Conservation (phyloP, 495 filamentous ascomycete species). For the Penicillium flavigenum region DNA sequence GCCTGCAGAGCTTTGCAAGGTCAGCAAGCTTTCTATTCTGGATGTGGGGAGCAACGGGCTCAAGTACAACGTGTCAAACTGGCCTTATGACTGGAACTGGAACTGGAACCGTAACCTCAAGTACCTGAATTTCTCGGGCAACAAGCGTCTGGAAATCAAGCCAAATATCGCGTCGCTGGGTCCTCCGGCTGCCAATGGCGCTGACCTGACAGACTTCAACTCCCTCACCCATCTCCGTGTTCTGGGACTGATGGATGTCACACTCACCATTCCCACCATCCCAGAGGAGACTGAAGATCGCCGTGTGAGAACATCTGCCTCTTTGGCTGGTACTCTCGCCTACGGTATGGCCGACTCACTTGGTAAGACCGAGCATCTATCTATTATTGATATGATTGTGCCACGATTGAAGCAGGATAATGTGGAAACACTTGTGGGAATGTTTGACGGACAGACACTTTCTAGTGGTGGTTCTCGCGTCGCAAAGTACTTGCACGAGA, state of each 20-base stretch:
- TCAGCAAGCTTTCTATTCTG: conserved; percentile 82
- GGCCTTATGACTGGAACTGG: conserved; percentile 99
- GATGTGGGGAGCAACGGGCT: conserved; percentile 96
- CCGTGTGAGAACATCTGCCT: conserved; percentile 92
- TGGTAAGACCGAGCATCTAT: conserved; percentile 88
- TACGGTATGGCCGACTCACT: conserved; percentile 99
- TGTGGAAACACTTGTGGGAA: conserved; percentile 82
- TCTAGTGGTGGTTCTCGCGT: conserved; percentile 89
- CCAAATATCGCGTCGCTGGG: conserved; percentile 60
- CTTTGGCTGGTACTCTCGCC: conserved; percentile 77
- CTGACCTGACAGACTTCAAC: conserved; percentile 88
- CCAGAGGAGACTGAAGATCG: conserved; percentile 95
- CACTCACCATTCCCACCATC: conserved; percentile 84
- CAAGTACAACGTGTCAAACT: conserved; percentile 99
- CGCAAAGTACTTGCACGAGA: conserved; percentile 93
- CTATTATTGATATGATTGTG: conserved; percentile 96
- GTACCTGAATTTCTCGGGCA: conserved; percentile 95
- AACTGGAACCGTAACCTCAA: conserved; percentile 94
- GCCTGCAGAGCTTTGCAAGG: conserved; percentile 91
- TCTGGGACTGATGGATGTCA: conserved; percentile 97
- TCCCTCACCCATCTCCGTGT: conserved; percentile 82
- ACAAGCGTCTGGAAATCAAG: conserved; percentile 97
- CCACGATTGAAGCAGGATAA: conserved; percentile 90
- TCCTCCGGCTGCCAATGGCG: conserved; percentile 51
- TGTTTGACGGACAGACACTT: conserved; percentile 90